Evolutionary conservation across 345 rosid species (phyloP).

Genomic region (Xanthoceras sorbifolium): DNA sequence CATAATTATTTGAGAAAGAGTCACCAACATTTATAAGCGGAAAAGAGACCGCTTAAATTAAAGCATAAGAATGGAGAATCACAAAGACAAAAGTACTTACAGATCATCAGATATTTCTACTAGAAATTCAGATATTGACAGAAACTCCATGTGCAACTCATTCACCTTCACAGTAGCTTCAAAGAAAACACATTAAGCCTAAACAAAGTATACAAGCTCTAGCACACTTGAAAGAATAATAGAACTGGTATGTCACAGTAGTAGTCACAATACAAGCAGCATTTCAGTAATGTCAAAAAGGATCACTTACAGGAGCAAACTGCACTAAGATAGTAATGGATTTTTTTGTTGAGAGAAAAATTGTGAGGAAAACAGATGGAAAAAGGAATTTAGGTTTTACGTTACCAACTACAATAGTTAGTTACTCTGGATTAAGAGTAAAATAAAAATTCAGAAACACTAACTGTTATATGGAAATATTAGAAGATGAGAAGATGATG

Average conservation of each 20-base stretch:
- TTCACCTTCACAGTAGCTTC: conserved; percentile 60
- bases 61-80: conserved; percentile 6
- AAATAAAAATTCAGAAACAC: conserved; percentile 1
- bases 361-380: not conserved
- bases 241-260: not conserved
- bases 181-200: conserved; percentile 32
- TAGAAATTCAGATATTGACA: conserved; percentile 79
- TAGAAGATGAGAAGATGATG: conserved; percentile 2
- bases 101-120: conserved; percentile 92
- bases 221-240: conserved; percentile 9
- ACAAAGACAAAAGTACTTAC: conserved; percentile 38
- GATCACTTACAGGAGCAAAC: not conserved
- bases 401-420: not conserved
- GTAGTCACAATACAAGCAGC: not conserved
- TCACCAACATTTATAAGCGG: not conserved
- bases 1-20: conserved; percentile 7
- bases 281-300: not conserved
- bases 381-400: not conserved
- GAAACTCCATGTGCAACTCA: conserved; percentile 83
- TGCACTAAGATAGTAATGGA: not conserved
- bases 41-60: not conserved
- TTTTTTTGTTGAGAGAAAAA: not conserved
- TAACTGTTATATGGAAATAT: not conserved
- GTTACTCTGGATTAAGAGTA: not conserved
- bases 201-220: not conserved